Evolutionary conservation across 169 alveolate species (phyloP).

Genomic region (Cyclospora cayetanensis): DNA sequence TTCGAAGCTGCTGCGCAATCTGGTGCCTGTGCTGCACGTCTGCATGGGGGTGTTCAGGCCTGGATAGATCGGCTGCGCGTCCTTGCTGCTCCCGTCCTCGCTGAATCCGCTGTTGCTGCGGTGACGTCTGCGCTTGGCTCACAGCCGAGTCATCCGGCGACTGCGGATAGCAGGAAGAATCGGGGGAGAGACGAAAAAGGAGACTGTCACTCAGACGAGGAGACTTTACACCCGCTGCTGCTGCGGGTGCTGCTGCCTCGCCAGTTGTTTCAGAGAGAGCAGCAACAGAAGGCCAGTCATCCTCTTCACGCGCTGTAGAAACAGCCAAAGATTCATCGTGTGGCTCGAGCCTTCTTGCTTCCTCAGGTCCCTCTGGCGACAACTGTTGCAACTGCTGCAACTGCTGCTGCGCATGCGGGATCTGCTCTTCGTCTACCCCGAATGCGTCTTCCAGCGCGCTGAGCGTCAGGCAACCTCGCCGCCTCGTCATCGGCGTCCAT

Average conservation of each 20-base stretch:
- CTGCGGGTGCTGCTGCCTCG: neutral
- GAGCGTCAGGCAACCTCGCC: too few species aligned
- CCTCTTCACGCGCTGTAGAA: too few species aligned
- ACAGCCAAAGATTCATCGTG: too few species aligned
- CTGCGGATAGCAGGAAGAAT: constrained; percentile 3
- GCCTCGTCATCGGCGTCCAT: too few species aligned
- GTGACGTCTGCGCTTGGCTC: neutral
- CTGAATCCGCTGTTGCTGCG: neutral
- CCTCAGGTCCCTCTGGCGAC: too few species aligned
- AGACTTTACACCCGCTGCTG: neutral
- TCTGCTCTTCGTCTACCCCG: too few species aligned
- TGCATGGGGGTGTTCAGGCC: neutral
- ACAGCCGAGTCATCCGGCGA: neutral
- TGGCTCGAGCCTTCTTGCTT: too few species aligned
- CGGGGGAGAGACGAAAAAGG: constrained; percentile 38
- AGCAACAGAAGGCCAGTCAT: neutral
- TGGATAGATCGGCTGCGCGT: neutral
- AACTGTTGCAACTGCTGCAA: neutral
- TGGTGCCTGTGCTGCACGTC: neutral
- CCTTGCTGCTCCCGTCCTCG: constrained; percentile 12
- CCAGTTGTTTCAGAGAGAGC: neutral
- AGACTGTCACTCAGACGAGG: constrained; percentile 5
- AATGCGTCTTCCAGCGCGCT: too few species aligned
- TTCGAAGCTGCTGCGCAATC: neutral
- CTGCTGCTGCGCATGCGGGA: too few species aligned